Evolutionary conservation across 1,284 basidiomycete genomes (phyloP), one percentile per base, ranked within the genome.

Genomic region (Sphagnurus paluster): DNA sequence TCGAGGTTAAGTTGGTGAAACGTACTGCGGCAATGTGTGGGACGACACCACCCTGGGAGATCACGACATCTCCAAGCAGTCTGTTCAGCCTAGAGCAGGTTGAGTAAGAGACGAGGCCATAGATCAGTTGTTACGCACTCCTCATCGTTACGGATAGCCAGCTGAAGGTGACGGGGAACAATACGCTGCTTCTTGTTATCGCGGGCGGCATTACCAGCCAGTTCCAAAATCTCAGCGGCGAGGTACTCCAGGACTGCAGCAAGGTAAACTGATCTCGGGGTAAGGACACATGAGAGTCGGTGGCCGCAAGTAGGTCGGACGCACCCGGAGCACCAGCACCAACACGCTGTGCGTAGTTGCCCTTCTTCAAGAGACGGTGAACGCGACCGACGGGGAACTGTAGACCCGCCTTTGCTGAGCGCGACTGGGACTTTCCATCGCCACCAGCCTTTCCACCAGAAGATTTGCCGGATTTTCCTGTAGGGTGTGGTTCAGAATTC

Each of bases 1-100:
- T 4, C 3, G 16, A 8, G 17, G 7, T 13, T 11, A 20, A 34
- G 10, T 8, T 10, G 16, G 41, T 23, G n/a, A 9, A 35, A 56
- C 64, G 29, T 59, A 68, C 68, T 16, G 69, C 61, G 39, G 68
- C 68, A 52, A 71, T 71, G 53, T 70, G 67, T 52, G 90, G 90
- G 42, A 93, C 81, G 56, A 93, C 91, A 78, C 90, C 90, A 72
- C 90, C 90, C 64, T 94, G 89, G n/a, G 87, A 90, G 75, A 93
- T 93, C 68, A 90, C 82, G 55, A 93, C 90, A 57, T 82, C 75
- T 29, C 89, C 90, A 53, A 93, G 77, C 28, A 90, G 75, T 60
- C 77, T 80, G 67, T 84, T 83, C 59, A 86, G 67, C 58, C 77
- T 78, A 50, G 39, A n/a, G 36, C 25, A 34, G 28, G 16, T 19